Evolutionary conservation across 2,329 filamentous ascomycete genomes (phyloP), one percentile per base, ranked within the genome.

Genomic region (Macrophomina tecta): DNA sequence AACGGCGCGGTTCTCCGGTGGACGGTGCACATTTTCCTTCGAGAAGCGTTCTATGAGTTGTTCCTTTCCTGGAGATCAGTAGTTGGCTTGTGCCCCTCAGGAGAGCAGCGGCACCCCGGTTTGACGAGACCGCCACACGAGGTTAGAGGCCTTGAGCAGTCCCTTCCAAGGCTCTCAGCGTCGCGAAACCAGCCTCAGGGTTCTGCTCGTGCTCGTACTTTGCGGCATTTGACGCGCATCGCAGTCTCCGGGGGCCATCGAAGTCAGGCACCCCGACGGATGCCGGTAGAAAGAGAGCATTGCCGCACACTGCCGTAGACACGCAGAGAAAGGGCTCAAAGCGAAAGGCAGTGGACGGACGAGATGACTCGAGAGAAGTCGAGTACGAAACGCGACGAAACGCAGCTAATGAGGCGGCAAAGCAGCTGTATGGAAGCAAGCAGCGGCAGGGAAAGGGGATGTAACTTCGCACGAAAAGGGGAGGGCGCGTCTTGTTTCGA

Each of bases 51-150:
- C 56, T 3, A 28, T 45, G 55, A 58, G 56, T 32, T 60, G 56
- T 34, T 30, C 23, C 28, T 46, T 46, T 46, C 16, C 38, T 45
- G 7, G 40, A 60, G 56, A 60, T 30, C 56, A 60, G 45, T n/a
- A 38, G 58, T 28, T 49, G 58, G 58, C 58, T 49, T 62, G 58
- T 62, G 58, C 58, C 58, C 32, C n/a, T 62, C 58, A 62, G 58
- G 58, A 62, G 58, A 38, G 42, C 58, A 49, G 32, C 42, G 45
- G 28, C 12, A 49, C 28, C 58, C 30, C 16, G 32, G 42, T 16
- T 38, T 62, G 45, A 38, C 30, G 14, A 28, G 14, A 18, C 28
- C 18, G 30, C 9, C 55, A 58, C 55, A 58, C 32, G 18, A 58
- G 11, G 28, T 14, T 23, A 14, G 40, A 48, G 40, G 56, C 56